These are phyloP conservation scores for Penicillium sp. DNA, from an alignment of 2,329 filamentous ascomycete genomes.

Conservation along the genomic window DNA sequence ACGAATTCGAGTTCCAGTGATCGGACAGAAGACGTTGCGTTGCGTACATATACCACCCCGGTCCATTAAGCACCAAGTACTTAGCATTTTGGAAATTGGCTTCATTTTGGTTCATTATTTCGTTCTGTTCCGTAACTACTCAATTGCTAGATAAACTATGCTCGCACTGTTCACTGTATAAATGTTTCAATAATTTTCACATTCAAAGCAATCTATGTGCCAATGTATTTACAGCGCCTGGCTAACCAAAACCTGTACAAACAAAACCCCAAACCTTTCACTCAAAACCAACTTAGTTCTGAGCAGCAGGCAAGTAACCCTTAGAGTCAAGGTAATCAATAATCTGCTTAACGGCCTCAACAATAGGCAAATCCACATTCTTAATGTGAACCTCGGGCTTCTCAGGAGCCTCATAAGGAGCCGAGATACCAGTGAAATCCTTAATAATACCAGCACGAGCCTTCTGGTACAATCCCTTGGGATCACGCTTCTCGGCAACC, in stretches of 20 bases:
- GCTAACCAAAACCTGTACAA: neutral
- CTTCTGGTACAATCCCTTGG: constrained; percentile 98
- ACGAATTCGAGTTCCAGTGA: constrained; percentile 79
- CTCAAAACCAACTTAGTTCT: constrained; percentile 24
- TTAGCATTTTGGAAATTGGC: neutral
- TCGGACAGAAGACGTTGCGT: neutral
- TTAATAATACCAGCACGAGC: constrained; percentile 90
- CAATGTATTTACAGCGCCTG: constrained; percentile 16
- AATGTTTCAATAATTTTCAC: neutral
- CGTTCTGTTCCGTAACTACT: neutral
- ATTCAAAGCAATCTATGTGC: constrained; percentile 16
- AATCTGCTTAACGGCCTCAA: constrained; percentile 86
- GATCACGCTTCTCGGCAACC: constrained; percentile 91
- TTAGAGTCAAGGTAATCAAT: constrained; percentile 72
- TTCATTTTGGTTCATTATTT: neutral
- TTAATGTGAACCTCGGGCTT: constrained; percentile 84
- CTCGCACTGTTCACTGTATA: neutral
- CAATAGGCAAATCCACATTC: constrained; percentile 77
- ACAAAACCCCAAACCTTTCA: neutral
- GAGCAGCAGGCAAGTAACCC: constrained; percentile 56
- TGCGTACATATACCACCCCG: constrained; percentile 26
- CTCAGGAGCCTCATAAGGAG: constrained; percentile 88
- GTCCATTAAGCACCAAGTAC: constrained; percentile 23
- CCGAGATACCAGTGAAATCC: constrained; percentile 93
- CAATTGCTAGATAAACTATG: neutral